phyloP scores from a whole-genome alignment of 139 green algal genomes.

The Chlamydomonas incerta region DNA sequence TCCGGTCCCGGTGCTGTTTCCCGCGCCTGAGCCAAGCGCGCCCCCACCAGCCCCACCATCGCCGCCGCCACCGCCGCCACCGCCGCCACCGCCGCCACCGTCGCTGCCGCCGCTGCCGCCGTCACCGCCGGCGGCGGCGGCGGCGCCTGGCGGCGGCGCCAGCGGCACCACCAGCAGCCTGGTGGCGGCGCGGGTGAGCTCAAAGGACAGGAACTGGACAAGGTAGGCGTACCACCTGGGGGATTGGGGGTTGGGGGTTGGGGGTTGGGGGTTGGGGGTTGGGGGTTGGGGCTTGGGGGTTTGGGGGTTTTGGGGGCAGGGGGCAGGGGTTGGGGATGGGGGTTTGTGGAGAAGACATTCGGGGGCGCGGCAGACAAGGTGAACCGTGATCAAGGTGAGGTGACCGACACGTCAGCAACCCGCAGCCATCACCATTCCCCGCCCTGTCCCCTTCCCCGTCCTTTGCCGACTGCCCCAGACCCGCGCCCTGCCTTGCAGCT shows the following conservation, averaged over 20 bases:
- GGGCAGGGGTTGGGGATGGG: too few relatives aligned
- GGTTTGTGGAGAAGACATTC: too few relatives aligned
- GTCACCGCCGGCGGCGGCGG: not conserved
- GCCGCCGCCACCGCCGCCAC: not conserved
- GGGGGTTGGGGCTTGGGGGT: too few relatives aligned
- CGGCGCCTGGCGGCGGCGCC: not conserved
- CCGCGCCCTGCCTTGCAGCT: too few relatives aligned
- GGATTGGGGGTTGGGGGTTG: not conserved
- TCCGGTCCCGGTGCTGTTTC: not conserved
- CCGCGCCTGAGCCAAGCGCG: not conserved
- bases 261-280: too few relatives aligned
- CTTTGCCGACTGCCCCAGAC: too few relatives aligned
- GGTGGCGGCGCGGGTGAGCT: not conserved
- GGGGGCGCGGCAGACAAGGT: too few relatives aligned
- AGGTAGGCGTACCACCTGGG: conserved; percentile 41
- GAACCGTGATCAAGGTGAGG: too few relatives aligned
- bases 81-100: not conserved
- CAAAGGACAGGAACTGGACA: conserved; percentile 26
- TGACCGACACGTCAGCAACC: too few relatives aligned
- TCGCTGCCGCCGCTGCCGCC: not conserved
- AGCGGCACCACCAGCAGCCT: not conserved
- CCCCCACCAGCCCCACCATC: not conserved
- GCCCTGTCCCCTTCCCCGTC: too few relatives aligned
- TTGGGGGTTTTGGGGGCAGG: too few relatives aligned
- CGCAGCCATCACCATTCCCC: too few relatives aligned